These are phyloP conservation scores for Lagerstroemia fauriei DNA, from an alignment of 441 rosid genomes.

Conservation along the genomic window DNA sequence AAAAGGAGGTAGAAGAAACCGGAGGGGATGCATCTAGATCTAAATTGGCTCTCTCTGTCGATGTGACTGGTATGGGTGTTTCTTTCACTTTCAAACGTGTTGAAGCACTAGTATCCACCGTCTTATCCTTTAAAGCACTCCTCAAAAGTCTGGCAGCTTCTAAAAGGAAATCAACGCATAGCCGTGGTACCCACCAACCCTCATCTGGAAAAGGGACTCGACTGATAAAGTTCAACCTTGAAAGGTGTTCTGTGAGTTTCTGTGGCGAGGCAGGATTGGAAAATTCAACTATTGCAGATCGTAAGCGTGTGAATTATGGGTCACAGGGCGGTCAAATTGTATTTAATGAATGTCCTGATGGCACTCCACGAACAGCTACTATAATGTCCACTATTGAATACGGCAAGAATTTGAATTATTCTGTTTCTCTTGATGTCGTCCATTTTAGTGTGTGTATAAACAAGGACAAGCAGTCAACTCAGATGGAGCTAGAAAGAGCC, in stretches of 20 bases:
- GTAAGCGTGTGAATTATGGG: conserved; percentile 97
- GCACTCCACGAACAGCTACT: conserved; percentile 74
- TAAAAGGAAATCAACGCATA: conserved; percentile 53
- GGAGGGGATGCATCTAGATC: conserved; percentile 61
- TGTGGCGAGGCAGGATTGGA: conserved; percentile 74
- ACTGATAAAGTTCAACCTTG: conserved; percentile 74
- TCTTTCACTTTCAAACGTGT: conserved; percentile 73
- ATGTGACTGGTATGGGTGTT: conserved; percentile 84
- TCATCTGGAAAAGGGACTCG: conserved; percentile 85
- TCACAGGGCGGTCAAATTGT: conserved; percentile 91
- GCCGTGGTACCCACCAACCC: conserved; percentile 50
- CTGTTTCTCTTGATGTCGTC: conserved; percentile 73
- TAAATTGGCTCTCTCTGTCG: conserved; percentile 78
- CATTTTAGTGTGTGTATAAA: conserved; percentile 68
- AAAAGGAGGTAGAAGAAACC: conserved; percentile 63
- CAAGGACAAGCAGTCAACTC: conserved; percentile 90
- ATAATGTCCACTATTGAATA: conserved; percentile 62
- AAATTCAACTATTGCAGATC: conserved; percentile 68
- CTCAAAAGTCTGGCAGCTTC: conserved; percentile 63
- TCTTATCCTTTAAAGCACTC: conserved; percentile 73
- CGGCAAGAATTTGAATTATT: conserved; percentile 65
- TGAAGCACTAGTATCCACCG: conserved; percentile 71
- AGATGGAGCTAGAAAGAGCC: conserved; percentile 91
- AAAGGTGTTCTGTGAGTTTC: conserved; percentile 74
- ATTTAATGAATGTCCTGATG: conserved; percentile 69